Percentiles rank a stretch among this genome's conserved stretches.
These are phyloP conservation scores for Aspergillus neoniger DNA, from an alignment of 2,329 filamentous ascomycete genomes.

Conservation along the genomic window DNA sequence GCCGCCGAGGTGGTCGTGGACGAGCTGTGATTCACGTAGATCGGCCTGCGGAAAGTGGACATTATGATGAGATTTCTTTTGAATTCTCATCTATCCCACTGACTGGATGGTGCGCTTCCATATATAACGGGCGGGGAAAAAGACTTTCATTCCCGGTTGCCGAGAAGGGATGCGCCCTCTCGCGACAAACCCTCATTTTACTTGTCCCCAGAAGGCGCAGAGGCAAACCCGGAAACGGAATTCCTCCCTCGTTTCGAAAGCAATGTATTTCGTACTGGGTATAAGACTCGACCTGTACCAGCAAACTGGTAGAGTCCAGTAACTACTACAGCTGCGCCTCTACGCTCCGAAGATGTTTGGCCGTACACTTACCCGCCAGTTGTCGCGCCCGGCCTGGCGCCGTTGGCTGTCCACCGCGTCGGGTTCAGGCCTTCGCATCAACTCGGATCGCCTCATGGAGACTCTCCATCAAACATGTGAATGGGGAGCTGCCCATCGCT, in stretches of 20 bases:
- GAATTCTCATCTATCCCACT: too few species aligned
- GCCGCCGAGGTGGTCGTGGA: conserved; percentile 17
- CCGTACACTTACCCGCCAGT: background rate
- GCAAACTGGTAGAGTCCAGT: too few species aligned
- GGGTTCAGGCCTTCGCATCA: conserved; percentile 30
- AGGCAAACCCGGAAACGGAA: background rate
- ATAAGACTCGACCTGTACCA: too few species aligned
- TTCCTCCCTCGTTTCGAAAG: background rate
- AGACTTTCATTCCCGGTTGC: background rate
- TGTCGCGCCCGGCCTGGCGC: background rate
- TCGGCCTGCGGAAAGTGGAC: conserved; percentile 25
- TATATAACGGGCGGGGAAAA: too few species aligned
- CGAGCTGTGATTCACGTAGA: conserved; percentile 30
- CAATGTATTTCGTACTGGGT: too few species aligned
- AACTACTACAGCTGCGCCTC: too few species aligned
- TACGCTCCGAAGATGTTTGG: background rate
- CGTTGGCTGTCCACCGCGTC: background rate
- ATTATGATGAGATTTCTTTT: background rate
- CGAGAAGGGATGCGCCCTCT: conserved; percentile 19
- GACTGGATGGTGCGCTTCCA: too few species aligned
- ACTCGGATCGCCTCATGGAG: conserved; percentile 30
- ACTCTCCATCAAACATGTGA: conserved; percentile 35
- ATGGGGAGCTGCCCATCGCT: conserved; percentile 34
- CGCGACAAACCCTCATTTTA: conserved; percentile 12
- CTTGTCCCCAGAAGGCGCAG: conserved; percentile 1